Conservation (phyloP, 1,284 basidiomycete genomes). For the Xanthoconium separans region DNA sequence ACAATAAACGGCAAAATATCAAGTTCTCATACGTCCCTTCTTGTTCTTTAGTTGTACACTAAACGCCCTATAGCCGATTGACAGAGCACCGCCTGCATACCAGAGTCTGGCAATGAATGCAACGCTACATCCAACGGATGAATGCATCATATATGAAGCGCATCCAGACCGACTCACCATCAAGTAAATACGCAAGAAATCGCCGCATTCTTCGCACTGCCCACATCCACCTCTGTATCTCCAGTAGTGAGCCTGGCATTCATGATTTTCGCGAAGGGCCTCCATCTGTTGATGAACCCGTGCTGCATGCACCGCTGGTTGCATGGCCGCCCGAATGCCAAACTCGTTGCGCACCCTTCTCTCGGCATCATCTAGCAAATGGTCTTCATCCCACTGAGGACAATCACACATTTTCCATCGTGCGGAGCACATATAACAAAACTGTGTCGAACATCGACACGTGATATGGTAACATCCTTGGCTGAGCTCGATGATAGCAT, state of each 20-base stretch:
- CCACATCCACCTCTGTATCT: constrained; percentile 29
- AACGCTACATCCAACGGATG: constrained; percentile 27
- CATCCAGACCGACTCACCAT: constrained; percentile 27
- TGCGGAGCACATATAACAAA: constrained; percentile 44
- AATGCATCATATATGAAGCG: not conserved
- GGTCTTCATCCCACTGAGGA: constrained; percentile 39
- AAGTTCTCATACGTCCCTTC: not conserved
- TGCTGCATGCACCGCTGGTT: constrained; percentile 16
- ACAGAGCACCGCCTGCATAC: constrained; percentile 34
- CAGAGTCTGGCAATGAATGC: constrained; percentile 29
- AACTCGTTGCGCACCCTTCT: constrained; percentile 29
- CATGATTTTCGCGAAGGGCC: constrained; percentile 31
- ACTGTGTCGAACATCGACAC: constrained; percentile 42
- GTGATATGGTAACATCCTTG: constrained; percentile 46
- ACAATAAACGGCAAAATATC: not conserved
- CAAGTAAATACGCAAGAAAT: constrained; percentile 26
- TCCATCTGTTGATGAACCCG: constrained; percentile 20
- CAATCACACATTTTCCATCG: constrained; percentile 42
- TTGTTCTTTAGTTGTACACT: not conserved
- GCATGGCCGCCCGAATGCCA: constrained; percentile 11
- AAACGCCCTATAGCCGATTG: constrained; percentile 21
- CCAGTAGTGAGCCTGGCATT: constrained; percentile 30
- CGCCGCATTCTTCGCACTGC: constrained; percentile 34
- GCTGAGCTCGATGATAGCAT: constrained; percentile 40
- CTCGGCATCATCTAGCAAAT: constrained; percentile 34